Base-by-base conservation (phyloP, 352 stramenopile species). In the Pythium dissotocum region DNA sequence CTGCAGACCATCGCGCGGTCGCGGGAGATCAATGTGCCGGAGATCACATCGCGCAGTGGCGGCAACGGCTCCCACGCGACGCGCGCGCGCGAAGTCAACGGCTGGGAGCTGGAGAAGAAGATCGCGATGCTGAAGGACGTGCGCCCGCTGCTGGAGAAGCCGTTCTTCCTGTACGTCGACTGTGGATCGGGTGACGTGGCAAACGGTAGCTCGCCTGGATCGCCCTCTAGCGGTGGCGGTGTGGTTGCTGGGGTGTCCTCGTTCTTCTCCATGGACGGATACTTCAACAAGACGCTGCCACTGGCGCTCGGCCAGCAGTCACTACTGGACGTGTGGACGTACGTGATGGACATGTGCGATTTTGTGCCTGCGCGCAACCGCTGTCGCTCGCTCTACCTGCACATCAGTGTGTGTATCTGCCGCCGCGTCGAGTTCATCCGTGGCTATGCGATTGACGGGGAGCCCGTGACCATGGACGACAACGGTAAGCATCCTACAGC, bases 31-130 rank as follows among this genome's bases (percentile, higher is more conserved):
- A 76, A 67, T 26, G 44, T 54, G 53, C 36, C 59, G 32, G 55
- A 46, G 6, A 5, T 14, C 8, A 12, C 16, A 12, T 2, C 18
- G 6, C 55, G 58, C 44, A 72, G 62, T 16, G 71, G 61, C 28
- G 71, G 71, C 24, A 21, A 48, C 6, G 52, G 18, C 9, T 53
- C 52, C 46, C 28, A 24, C 5, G 30, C 61, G 10, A 48, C 68
- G 21, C 78, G 75, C 58, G 75, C 80, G 6, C 78, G 77, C 9
- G 83, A 92, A 30, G 52, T 88, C 12, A 85, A 85, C 44, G 86
- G 83, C 6, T 95, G 87, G 87, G 88, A 87, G 46, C 70, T 93
- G 33, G 87, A 95, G 70, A 89, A 89, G 69, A 93, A 95, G 67
- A 84, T 93, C 70, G 57, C 83, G 55, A 59, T 80, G 42, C 71